phyloP scores from a whole-genome alignment of 441 rosid genomes.

The Pelargonium australe region DNA sequence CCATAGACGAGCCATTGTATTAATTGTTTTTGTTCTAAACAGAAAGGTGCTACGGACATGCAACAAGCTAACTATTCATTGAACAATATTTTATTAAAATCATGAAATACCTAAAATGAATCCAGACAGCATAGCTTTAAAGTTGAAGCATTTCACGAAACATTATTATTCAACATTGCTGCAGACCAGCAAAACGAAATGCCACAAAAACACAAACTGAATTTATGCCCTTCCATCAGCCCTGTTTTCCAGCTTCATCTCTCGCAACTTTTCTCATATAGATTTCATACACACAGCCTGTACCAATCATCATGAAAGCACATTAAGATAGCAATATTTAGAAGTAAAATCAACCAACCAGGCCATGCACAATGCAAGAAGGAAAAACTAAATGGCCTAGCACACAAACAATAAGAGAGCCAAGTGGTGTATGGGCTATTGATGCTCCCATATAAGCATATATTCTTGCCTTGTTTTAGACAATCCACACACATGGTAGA shows the following conservation, averaged over 20 bases:
- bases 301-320: background rate
- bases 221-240: conserved; percentile 1
- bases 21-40: background rate
- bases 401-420: background rate
- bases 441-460: background rate
- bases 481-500: background rate
- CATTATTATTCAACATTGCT: background rate
- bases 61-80: background rate
- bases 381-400: background rate
- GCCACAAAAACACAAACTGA: background rate
- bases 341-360: background rate
- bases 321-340: background rate
- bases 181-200: background rate
- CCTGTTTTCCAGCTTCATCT: background rate
- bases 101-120: background rate
- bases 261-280: background rate
- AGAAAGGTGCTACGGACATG: background rate
- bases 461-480: background rate
- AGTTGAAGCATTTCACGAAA: background rate
- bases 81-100: background rate
- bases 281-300: background rate
- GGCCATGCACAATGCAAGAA: background rate
- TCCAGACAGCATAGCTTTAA: background rate
- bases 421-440: background rate
- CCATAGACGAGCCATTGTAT: background rate